Evolutionary conservation across 495 filamentous ascomycete species (phyloP).

Genomic region (Trichoderma orchidacearum): DNA sequence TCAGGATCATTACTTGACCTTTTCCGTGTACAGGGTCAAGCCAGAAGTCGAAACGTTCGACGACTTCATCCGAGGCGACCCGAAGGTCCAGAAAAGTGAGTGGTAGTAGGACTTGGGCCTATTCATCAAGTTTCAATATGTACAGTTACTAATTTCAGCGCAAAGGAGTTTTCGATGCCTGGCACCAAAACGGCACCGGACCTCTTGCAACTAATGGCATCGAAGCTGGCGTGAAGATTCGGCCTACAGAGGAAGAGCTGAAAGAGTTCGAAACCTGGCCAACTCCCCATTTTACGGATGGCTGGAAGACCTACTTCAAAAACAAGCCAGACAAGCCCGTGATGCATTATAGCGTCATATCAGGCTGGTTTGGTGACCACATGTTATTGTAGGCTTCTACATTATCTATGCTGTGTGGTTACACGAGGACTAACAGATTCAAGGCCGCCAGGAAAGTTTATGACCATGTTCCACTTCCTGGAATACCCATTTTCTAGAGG

Average conservation of each 20-base stretch:
- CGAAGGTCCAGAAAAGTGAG: conserved; percentile 48
- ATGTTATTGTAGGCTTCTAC: conserved; percentile 50
- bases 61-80: conserved; percentile 65
- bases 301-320: conserved; percentile 76
- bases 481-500: conserved; percentile 76
- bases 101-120: neutral
- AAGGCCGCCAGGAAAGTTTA: conserved; percentile 63
- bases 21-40: conserved; percentile 62
- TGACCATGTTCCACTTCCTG: conserved; percentile 79
- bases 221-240: conserved; percentile 69
- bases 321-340: conserved; percentile 77
- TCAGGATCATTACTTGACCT: conserved; percentile 77
- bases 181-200: conserved; percentile 67
- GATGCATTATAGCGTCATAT: conserved; percentile 66
- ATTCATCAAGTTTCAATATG: neutral
- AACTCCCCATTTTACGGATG: conserved; percentile 49
- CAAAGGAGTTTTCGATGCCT: conserved; percentile 50
- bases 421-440: neutral
- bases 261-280: conserved; percentile 52
- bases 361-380: conserved; percentile 56
- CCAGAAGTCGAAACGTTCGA: conserved; percentile 68
- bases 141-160: neutral
- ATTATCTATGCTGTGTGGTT: neutral
- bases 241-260: conserved; percentile 58
- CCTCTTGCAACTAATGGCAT: conserved; percentile 76